Base-by-base conservation (phyloP, 1,139 yeast species). In the Saccharomyces hybrid region DNA sequence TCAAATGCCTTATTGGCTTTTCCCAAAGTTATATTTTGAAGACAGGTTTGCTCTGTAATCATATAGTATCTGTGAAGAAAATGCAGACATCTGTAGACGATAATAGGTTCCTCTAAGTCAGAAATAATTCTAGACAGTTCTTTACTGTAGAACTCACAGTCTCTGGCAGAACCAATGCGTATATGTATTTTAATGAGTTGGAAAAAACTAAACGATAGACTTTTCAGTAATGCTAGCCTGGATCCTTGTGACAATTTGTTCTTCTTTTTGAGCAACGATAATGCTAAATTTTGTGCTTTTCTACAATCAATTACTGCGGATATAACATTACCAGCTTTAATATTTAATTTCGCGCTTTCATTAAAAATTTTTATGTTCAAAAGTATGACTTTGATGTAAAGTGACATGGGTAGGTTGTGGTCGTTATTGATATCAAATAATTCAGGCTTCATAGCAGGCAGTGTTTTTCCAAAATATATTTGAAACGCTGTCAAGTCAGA, bases 141-240 rank as follows among this genome's bases (percentile, higher is more conserved):
- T 5, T 70, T 69, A 13, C 75, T 59, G 64, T 77, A 83, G 63
- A 74, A 81, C 3, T 73, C 71, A 46, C 80, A 72, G 53, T 83
- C 88, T 58, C 79, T 79, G 0, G 82, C 71, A 2, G 81, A 61
- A 0, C 89, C 88, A 48, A 81, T 61, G 47, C 72, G 74, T 23
- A 73, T 68, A 53, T 74, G 72, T 1, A 71, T 61, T 2, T 71
- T 66, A 32, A 82, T 66, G 26, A 79, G 64, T 9, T 57, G 54
- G 14, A 66, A 64, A 61, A 77, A 78, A 5, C 77, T 58, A 4
- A 67, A 64, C 9, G 73, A 63, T 34, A 82, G 63, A 27, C 69
- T 59, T 0, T 58, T 57, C 0, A 74, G 66, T 1, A 78, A 67
- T 44, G 68, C 70, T 68, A 83, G 70, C 55, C 73, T 72, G 3